Evolutionary conservation across 441 rosid genomes (phyloP), one percentile per base, ranked within the genome.

Genomic region (Brassica balearica): DNA sequence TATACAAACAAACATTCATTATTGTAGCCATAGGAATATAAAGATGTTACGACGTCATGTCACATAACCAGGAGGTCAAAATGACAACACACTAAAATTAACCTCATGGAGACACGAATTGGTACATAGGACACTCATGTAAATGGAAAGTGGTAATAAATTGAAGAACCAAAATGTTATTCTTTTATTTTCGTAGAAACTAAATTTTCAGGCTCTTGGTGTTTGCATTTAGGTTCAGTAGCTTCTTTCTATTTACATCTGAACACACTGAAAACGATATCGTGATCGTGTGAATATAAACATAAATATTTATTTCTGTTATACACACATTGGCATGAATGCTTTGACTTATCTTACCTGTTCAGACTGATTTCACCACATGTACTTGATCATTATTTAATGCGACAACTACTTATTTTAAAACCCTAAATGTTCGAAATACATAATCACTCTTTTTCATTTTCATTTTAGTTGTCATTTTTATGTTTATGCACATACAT

Each of bases 111-210:
- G 41, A 80, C 76, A 46, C 64, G 53, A 71, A 51, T 66, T 46
- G 77, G 83, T 75, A 80, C 77, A 71, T 80, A 76, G 80, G 74
- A 80, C 83, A 67, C 62, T 71, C 53, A 66, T 74, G 77, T 71
- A 76, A 71, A 75, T 75, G 61, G 80, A 75, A 80, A 80, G 53
- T 34, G 8, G 83, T 66, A 75, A 58, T 75, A 75, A 71, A 71
- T 60, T 48, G 68, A 11, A 23, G 10, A 80, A 64, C 10, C 66
- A 64, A 64, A 74, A 48, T 51, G 43, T 11, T 36, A 15, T 53
- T 53, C 14, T 36, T 14, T 46, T 53, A 10, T 43, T 46, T 53
- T 14, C 43, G 2, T 27, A 41, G 6, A 74, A 64, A 74, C 32
- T 64, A 41, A 69, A 51, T 51, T 70, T 74, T 74, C 19, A 14